A percentile compares a stretch with the other conserved stretches of the same genome.
Evolutionary conservation across 2,329 filamentous ascomycete genomes (phyloP).

Genomic region (Atkinsonella texensis): DNA sequence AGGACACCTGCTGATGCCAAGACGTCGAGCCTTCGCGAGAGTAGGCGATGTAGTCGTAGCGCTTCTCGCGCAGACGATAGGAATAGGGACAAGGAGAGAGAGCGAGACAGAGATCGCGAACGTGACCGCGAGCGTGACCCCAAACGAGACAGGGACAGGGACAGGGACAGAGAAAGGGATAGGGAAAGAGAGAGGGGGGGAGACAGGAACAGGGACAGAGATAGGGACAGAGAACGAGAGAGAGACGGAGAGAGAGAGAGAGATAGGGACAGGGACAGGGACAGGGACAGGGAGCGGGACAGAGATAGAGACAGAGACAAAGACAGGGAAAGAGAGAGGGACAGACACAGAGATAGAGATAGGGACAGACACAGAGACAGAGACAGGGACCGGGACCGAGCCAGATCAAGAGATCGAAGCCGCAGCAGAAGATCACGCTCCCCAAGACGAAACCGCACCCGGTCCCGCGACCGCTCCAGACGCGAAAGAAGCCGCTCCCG

Average conservation of each 20-base stretch:
- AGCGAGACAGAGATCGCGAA: neutral
- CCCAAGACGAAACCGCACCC: conserved; percentile 23
- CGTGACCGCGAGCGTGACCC: no score
- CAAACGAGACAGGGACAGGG: neutral
- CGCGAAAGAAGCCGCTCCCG: conserved; percentile 26
- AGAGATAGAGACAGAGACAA: neutral
- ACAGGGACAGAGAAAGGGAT: neutral
- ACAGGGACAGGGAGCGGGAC: neutral
- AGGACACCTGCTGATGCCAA: conserved; percentile 17
- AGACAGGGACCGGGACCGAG: conserved; percentile 14
- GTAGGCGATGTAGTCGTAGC: conserved; percentile 20
- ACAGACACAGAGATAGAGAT: neutral
- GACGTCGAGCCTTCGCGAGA: conserved; percentile 14
- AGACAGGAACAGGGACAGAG: neutral
- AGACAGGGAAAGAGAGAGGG: neutral
- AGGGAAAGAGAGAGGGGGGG: neutral
- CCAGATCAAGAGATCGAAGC: conserved; percentile 17
- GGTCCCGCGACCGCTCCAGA: conserved; percentile 20
- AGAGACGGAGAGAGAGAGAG: neutral
- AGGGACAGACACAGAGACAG: neutral
- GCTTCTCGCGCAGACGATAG: conserved; percentile 15
- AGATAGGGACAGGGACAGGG: neutral
- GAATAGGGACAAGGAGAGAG: neutral
- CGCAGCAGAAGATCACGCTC: conserved; percentile 26
- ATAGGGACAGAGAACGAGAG: neutral